phyloP scores from a whole-genome alignment of 2,329 filamentous ascomycete species.

The Neonectria coccinea region DNA sequence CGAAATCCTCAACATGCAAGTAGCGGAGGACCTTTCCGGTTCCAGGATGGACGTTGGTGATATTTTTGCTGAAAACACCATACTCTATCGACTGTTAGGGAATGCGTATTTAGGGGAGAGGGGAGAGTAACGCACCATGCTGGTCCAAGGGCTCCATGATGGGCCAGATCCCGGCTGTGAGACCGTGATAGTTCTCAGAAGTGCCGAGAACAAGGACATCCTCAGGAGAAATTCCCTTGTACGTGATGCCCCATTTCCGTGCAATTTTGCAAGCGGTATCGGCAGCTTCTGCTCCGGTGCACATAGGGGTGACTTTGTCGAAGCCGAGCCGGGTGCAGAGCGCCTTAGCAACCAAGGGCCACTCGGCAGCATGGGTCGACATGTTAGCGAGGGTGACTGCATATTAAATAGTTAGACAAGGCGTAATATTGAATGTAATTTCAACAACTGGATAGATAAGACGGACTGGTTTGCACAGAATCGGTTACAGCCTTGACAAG shows the following conservation, averaged over 20 bases:
- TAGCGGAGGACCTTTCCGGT: slow-evolving; percentile 32
- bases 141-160: slow-evolving; percentile 28
- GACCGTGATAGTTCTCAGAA: slow-evolving; percentile 34
- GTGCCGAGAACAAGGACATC: slow-evolving; percentile 33
- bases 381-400: slow-evolving; percentile 32
- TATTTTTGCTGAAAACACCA: slow-evolving; percentile 27
- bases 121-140: slow-evolving; percentile 7
- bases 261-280: slow-evolving; percentile 36
- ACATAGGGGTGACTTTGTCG: slow-evolving; percentile 34
- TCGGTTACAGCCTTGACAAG: slow-evolving; percentile 27
- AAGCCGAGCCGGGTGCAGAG: slow-evolving; percentile 31
- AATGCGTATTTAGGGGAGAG: too few relatives aligned
- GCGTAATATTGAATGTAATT: too few relatives aligned
- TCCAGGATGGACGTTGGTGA: slow-evolving; percentile 29
- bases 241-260: slow-evolving; percentile 32
- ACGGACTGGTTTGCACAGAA: slow-evolving; percentile 21
- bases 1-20: slow-evolving; percentile 24
- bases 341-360: slow-evolving; percentile 29
- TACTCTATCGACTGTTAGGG: slow-evolving; percentile 19
- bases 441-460: too few relatives aligned
- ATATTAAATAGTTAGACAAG: neutral
- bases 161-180: slow-evolving; percentile 32
- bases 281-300: slow-evolving; percentile 35
- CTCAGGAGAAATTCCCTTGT: slow-evolving; percentile 26
- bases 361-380: slow-evolving; percentile 23